These are phyloP conservation scores for Picochlorum sp. DNA, from an alignment of 139 green algal genomes.

Conservation along the genomic window DNA sequence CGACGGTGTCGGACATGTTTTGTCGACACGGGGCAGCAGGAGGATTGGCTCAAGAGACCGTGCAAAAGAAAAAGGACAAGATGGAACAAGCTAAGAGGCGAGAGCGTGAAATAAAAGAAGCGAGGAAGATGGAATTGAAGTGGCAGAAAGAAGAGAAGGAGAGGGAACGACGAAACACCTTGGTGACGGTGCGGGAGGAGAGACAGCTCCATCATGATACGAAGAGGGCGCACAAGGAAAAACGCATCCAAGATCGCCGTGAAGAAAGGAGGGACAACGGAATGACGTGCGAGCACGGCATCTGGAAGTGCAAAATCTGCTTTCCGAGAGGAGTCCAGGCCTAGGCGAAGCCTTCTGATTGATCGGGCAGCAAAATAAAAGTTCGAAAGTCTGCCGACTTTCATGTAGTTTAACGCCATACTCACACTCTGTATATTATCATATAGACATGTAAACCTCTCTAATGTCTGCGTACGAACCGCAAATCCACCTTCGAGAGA, in stretches of 20 bases:
- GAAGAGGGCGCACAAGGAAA: constrained; percentile 17
- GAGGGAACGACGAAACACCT: constrained; percentile 13
- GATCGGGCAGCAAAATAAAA: no score
- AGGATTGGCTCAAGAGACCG: neutral
- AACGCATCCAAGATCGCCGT: no score
- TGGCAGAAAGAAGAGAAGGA: constrained; percentile 4
- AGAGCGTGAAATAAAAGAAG: constrained; percentile 35
- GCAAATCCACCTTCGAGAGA: no score
- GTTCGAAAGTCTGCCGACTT: no score
- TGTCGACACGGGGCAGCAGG: neutral
- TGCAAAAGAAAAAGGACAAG: constrained; percentile 29
- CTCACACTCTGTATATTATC: no score
- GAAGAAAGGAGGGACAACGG: constrained; percentile 15
- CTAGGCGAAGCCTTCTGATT: no score
- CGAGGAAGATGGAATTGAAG: constrained; percentile 12
- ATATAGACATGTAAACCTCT: no score
- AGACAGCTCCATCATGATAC: constrained; percentile 15
- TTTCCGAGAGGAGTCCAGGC: constrained; percentile 11
- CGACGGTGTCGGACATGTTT: neutral
- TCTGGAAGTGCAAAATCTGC: constrained; percentile 37
- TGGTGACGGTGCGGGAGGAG: constrained; percentile 33
- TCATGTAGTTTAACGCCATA: no score
- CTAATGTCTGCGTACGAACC: no score
- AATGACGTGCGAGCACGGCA: constrained; percentile 29
- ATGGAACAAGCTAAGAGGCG: constrained; percentile 30